These are phyloP conservation scores for Patellifolia procumbens DNA, from an alignment of 179 eudicot species.

Conservation along the genomic window DNA sequence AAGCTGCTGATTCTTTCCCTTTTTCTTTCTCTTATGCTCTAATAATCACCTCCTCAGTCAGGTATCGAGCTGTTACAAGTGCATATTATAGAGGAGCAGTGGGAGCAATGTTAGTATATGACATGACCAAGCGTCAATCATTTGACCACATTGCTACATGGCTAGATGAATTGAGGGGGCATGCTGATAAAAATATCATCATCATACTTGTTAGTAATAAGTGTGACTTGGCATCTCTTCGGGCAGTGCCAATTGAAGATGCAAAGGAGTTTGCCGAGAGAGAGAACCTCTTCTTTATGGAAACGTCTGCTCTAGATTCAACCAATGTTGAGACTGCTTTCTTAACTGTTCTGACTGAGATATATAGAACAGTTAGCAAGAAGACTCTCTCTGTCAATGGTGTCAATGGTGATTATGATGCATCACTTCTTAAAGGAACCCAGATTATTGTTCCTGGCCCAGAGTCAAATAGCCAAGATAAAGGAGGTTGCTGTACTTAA, in stretches of 20 bases:
- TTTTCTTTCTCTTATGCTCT: too few species aligned
- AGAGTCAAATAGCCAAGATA: too few species aligned
- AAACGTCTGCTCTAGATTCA: background rate
- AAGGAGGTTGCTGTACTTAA: too few species aligned
- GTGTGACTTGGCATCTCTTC: slow-evolving; percentile 35
- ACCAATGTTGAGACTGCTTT: background rate
- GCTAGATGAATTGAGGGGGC: slow-evolving; percentile 39
- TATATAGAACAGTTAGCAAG: background rate
- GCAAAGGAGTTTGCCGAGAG: slow-evolving; percentile 47
- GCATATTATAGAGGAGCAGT: slow-evolving; percentile 52
- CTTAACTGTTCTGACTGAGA: background rate
- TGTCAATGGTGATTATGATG: background rate
- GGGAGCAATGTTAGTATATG: slow-evolving; percentile 48
- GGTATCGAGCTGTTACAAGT: slow-evolving; percentile 52
- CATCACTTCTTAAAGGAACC: too few species aligned
- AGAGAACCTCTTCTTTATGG: slow-evolving; percentile 14
- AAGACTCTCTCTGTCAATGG: background rate
- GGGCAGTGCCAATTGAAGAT: slow-evolving; percentile 41
- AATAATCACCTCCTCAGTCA: too few species aligned
- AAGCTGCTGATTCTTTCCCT: too few species aligned
- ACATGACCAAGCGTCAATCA: slow-evolving; percentile 45
- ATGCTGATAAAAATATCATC: slow-evolving; percentile 40
- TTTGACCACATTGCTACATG: slow-evolving; percentile 43
- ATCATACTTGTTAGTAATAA: slow-evolving; percentile 43
- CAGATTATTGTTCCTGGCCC: too few species aligned